phyloP scores from a whole-genome alignment of 768 basidiomycete genomes.

The Suillus subaureus region DNA sequence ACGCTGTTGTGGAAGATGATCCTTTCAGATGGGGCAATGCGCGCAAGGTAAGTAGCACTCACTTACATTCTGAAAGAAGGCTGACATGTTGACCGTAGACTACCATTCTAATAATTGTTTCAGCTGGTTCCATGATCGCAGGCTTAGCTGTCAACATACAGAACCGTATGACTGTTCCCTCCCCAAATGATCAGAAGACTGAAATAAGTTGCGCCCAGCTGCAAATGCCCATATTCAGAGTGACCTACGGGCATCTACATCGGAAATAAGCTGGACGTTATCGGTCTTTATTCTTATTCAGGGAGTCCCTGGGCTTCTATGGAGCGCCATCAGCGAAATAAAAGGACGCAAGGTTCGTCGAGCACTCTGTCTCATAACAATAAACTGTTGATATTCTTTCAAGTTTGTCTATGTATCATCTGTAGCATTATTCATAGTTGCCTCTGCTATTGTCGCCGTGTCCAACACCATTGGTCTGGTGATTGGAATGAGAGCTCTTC shows the following conservation, averaged over 20 bases:
- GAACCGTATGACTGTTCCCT: constrained; percentile 24
- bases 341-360: constrained; percentile 61
- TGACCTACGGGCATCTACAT: constrained; percentile 60
- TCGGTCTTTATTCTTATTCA: constrained; percentile 76
- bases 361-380: background rate
- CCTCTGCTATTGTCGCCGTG: constrained; percentile 58
- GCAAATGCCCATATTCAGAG: constrained; percentile 65
- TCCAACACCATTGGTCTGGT: constrained; percentile 56
- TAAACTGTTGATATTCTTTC: background rate
- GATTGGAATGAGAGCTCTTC: constrained; percentile 68
- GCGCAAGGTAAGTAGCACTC: constrained; percentile 48
- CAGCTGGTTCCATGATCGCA: constrained; percentile 29
- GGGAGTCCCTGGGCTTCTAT: constrained; percentile 61
- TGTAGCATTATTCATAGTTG: constrained; percentile 53
- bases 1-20: constrained; percentile 54
- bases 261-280: constrained; percentile 67
- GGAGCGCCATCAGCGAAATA: constrained; percentile 72
- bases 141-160: constrained; percentile 29
- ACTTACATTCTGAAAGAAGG: background rate
- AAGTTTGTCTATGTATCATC: constrained; percentile 61
- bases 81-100: constrained; percentile 17
- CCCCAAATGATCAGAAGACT: background rate
- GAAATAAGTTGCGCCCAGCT: constrained; percentile 41
- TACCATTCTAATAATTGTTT: constrained; percentile 26
- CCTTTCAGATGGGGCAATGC: constrained; percentile 60